Evolutionary conservation across 176 grass and related monocot species (phyloP).

Genomic region (Hordeum marinum): DNA sequence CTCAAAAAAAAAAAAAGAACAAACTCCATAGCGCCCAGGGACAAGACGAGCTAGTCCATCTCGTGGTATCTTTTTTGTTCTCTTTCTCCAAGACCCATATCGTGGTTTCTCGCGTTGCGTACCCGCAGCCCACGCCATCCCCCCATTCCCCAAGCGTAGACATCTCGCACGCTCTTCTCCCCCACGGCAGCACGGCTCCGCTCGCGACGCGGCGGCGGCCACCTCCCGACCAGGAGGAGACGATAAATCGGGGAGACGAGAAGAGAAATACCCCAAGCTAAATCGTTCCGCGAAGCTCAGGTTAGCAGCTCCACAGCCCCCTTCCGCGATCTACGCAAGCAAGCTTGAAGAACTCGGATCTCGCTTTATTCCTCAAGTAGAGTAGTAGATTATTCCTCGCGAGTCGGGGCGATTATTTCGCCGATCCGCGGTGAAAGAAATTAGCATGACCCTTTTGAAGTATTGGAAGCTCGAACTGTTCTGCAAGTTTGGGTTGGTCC

Average conservation of each 20-base stretch:
- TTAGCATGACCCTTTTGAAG: neutral
- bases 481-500: neutral
- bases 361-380: neutral
- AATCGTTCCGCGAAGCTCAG: constrained; percentile 1
- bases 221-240: neutral
- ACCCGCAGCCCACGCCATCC: neutral
- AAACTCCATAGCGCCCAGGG: no score
- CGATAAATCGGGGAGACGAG: constrained; percentile 49
- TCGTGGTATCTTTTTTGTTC: neutral
- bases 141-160: neutral
- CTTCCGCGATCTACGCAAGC: neutral
- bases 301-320: constrained; percentile 4
- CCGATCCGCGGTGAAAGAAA: neutral
- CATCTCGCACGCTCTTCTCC: neutral
- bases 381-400: neutral
- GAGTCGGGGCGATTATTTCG: neutral
- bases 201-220: constrained; percentile 26
- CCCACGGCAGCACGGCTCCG: neutral
- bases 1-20: no score
- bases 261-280: neutral
- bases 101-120: constrained; percentile 34
- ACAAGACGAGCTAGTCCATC: neutral
- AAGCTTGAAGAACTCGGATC: constrained; percentile 15
- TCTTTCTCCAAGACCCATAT: constrained; percentile 4
- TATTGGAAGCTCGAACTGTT: neutral